Base-by-base conservation (phyloP, 176 grass and related monocot genomes). In the Luzula sylvatica region DNA sequence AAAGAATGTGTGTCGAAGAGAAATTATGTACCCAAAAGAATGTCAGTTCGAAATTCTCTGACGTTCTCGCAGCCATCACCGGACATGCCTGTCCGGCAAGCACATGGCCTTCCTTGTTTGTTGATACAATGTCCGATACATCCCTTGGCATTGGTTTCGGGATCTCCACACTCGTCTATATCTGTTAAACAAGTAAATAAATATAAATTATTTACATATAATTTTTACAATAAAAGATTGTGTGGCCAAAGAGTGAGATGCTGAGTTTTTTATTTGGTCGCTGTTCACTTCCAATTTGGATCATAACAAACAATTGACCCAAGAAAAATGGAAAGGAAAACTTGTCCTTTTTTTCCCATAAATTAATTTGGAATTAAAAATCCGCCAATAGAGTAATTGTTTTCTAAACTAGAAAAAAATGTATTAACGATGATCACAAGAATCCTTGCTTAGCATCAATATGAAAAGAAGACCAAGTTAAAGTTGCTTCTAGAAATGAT, bases 61-160 rank as follows among this genome's bases (percentile, higher is more conserved):
- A 45, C 39, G 4, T 18, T 69, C 17, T 19, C 20, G 17, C 8
- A 11, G 15, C 68, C 68, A 40, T 78, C 68, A 8, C 68, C 75
- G 8, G 3, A 22, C 38, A 16, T 39, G 2, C 55, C 46, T 11
- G 25, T 21, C 8, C 55, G 65, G 14, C 73, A 76, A 55, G 0
- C 4, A 23, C 73, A 77, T 1, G 2, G 28, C 17, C 4, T 8
- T 12, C 73, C 73, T 1, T 5, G 1, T 14, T 0, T 47, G 6
- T 70, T 77, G 3, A 21, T 11, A 42, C 74, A 77, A 2, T 11
- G 32, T 44, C 16, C 3, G 2, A 3, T n/a, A 30, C 74, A 77
- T 7, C 46, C 5, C 35, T 11, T 40, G 21, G n/a, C n/a, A n/a
- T 41, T 69, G 11, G 11, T 2, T 12, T n/a, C 21, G 8, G 21